These are phyloP conservation scores for Teratosphaeriaceae sp. DNA, from an alignment of 2,329 filamentous ascomycete species.

Conservation along the genomic window DNA sequence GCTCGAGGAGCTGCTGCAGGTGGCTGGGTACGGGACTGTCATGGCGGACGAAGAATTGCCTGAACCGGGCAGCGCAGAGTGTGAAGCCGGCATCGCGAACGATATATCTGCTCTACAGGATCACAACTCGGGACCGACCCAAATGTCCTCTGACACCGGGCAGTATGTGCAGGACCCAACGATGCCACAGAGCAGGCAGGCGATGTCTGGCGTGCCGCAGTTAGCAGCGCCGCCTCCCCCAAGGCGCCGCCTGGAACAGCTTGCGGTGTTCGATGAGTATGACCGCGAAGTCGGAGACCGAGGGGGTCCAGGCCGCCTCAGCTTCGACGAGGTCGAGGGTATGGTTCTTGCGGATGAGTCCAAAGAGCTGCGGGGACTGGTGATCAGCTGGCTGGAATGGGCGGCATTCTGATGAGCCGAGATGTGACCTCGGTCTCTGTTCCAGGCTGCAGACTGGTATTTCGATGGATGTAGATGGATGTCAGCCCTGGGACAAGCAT, in stretches of 20 bases:
- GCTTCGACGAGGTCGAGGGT: constrained; percentile 69
- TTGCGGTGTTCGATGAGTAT: constrained; percentile 51
- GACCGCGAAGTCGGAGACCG: constrained; percentile 63
- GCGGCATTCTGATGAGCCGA: constrained; percentile 47
- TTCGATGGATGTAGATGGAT: neutral
- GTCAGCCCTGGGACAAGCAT: too few relatives aligned
- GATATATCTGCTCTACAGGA: neutral
- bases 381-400: constrained; percentile 86
- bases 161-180: constrained; percentile 11
- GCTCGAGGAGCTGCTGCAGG: constrained; percentile 37
- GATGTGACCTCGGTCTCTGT: too few relatives aligned
- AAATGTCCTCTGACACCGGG: neutral
- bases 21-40: constrained; percentile 33
- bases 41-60: constrained; percentile 2
- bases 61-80: neutral
- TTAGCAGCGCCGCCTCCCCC: constrained; percentile 8
- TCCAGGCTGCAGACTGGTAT: too few relatives aligned
- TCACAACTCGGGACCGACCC: neutral
- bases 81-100: too few relatives aligned
- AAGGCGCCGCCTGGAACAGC: constrained; percentile 34
- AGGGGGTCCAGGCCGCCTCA: constrained; percentile 74
- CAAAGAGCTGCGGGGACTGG: constrained; percentile 65
- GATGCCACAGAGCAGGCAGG: constrained; percentile 17
- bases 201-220: too few relatives aligned
- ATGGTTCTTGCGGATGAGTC: constrained; percentile 57